Evolutionary conservation across 352 stramenopile species (phyloP).

Genomic region (Peronospora destructor): DNA sequence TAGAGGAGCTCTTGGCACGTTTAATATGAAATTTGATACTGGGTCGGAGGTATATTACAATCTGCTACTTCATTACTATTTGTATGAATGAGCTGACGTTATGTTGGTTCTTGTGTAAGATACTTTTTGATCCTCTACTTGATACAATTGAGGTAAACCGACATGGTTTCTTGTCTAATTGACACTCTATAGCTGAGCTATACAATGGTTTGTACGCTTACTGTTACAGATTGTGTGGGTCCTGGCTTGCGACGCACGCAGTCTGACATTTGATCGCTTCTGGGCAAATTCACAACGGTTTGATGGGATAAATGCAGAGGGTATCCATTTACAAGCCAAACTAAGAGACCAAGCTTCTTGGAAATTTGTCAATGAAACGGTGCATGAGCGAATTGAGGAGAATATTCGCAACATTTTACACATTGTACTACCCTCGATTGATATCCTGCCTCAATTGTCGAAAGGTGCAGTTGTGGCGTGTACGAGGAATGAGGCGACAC

Average conservation of each 20-base stretch:
- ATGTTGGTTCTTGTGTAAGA: conserved; percentile 7
- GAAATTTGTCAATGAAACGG: conserved; percentile 12
- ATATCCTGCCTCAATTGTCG: conserved; percentile 14
- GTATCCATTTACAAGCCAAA: conserved; percentile 35
- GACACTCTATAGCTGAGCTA: background rate
- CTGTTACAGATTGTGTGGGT: conserved; percentile 34
- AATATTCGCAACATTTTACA: conserved; percentile 29
- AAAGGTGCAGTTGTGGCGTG: conserved; percentile 12
- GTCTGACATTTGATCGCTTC: conserved; percentile 34
- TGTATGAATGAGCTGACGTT: background rate
- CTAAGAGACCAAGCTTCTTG: conserved; percentile 5
- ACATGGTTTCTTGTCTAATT: background rate
- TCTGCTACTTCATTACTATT: background rate
- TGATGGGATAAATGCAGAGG: conserved; percentile 20
- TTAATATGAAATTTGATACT: conserved; percentile 12
- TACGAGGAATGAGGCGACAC: background rate
- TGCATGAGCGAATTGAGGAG: conserved; percentile 26
- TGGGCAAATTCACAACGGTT: conserved; percentile 26
- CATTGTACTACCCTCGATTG: conserved; percentile 19
- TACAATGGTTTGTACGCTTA: background rate
- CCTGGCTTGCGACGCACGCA: conserved; percentile 14
- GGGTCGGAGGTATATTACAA: conserved; percentile 13
- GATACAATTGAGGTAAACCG: conserved; percentile 33
- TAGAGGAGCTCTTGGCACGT: conserved; percentile 25
- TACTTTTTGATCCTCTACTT: conserved; percentile 29